Evolutionary conservation across 805 yeast genomes (phyloP).

Genomic region (Starmera pachycereana): DNA sequence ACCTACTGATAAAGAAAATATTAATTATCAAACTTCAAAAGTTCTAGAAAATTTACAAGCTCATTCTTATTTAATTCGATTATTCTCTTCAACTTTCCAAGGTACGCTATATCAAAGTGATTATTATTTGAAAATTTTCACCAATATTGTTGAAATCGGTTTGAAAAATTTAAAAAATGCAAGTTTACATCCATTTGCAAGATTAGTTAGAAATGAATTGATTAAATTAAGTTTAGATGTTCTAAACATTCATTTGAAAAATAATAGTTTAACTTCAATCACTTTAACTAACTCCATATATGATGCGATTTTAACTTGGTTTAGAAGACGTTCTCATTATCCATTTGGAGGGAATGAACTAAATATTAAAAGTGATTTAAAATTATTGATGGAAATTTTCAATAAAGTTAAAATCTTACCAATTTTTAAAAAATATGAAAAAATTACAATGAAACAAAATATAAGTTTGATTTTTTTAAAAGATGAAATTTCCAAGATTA

Average conservation of each 20-base stretch:
- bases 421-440: conserved; percentile 10
- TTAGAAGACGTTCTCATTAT: conserved; percentile 45
- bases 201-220: conserved; percentile 66
- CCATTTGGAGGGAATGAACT: conserved; percentile 82
- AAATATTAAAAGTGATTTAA: conserved; percentile 59
- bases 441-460: conserved; percentile 35
- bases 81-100: conserved; percentile 70
- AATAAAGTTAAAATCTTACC: conserved; percentile 9
- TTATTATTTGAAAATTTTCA: conserved; percentile 59
- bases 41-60: conserved; percentile 48
- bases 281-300: conserved; percentile 38
- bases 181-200: conserved; percentile 74
- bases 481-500: conserved; percentile 62
- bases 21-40: conserved; percentile 39
- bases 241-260: conserved; percentile 41
- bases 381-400: conserved; percentile 42
- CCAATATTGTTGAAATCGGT: conserved; percentile 47
- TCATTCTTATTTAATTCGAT: conserved; percentile 56
- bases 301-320: conserved; percentile 74
- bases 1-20: conserved; percentile 61
- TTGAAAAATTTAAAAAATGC: conserved; percentile 43
- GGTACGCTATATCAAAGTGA: conserved; percentile 66
- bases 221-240: conserved; percentile 59
- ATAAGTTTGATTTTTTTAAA: conserved; percentile 55
- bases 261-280: conserved; percentile 34